A percentile compares a stretch with the other conserved stretches of the same genome.
These are phyloP conservation scores for Penicillium maclennaniae DNA, from an alignment of 495 filamentous ascomycete genomes.

Conservation along the genomic window DNA sequence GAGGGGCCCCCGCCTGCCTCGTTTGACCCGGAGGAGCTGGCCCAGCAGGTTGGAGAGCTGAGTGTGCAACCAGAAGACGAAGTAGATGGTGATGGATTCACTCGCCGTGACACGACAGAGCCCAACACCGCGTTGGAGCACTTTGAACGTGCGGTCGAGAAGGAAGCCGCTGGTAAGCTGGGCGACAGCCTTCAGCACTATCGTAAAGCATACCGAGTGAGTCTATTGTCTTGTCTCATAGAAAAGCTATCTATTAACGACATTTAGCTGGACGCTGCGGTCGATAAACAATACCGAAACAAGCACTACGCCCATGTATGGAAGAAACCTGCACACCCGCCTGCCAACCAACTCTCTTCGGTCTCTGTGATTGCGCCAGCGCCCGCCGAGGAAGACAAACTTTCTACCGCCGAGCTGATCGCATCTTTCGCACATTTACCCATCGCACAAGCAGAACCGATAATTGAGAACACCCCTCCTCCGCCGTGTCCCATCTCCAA, in stretches of 20 bases:
- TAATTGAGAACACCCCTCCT: slow-evolving; percentile 60
- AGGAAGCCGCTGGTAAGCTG: slow-evolving; percentile 75
- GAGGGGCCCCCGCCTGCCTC: slow-evolving; percentile 36
- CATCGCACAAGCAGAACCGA: slow-evolving; percentile 56
- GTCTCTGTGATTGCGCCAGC: slow-evolving; percentile 54
- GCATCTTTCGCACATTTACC: slow-evolving; percentile 62
- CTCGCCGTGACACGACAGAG: slow-evolving; percentile 36
- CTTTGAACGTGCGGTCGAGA: slow-evolving; percentile 89
- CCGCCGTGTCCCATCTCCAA: slow-evolving; percentile 74
- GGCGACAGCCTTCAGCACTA: slow-evolving; percentile 90
- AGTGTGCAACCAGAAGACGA: slow-evolving; percentile 28
- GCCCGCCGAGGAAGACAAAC: slow-evolving; percentile 29
- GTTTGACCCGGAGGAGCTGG: slow-evolving; percentile 38
- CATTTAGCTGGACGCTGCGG: slow-evolving; percentile 68
- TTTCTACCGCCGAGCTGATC: slow-evolving; percentile 68
- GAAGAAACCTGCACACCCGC: slow-evolving; percentile 53
- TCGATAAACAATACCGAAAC: slow-evolving; percentile 80
- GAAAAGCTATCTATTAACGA: slow-evolving; percentile 19
- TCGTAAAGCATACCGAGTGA: slow-evolving; percentile 80
- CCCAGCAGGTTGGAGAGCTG: slow-evolving; percentile 36
- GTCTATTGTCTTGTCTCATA: slow-evolving; percentile 11
- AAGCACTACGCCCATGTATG: slow-evolving; percentile 75
- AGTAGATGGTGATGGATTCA: slow-evolving; percentile 34
- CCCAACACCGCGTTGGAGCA: slow-evolving; percentile 83
- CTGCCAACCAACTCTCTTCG: slow-evolving; percentile 48